Conservation (phyloP, 306 rosid species). For the Nissolia schottii region DNA sequence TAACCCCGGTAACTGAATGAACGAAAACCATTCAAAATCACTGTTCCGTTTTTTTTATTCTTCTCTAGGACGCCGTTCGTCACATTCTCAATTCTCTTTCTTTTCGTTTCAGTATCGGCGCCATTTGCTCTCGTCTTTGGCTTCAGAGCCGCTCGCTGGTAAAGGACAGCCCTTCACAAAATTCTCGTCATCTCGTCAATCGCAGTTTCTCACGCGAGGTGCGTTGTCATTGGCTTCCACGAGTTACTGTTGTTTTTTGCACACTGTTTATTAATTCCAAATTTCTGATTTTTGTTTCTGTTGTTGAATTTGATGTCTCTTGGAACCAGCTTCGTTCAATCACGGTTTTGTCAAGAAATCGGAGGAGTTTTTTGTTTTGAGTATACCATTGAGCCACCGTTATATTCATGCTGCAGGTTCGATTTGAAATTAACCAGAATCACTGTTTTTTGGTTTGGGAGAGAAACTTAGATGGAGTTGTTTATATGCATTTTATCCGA, state of each 20-base stretch:
- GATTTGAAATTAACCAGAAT: background rate
- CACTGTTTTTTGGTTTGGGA: background rate
- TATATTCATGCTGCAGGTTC: slow-evolving; percentile 70
- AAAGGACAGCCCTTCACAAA: slow-evolving; percentile 20
- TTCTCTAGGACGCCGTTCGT: background rate
- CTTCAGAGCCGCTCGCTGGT: slow-evolving; percentile 31
- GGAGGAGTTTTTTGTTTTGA: slow-evolving; percentile 23
- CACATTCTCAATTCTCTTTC: background rate
- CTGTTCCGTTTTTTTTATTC: background rate
- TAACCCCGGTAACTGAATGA: slow-evolving; percentile 50
- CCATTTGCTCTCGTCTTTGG: slow-evolving; percentile 41
- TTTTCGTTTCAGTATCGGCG: slow-evolving; percentile 53
- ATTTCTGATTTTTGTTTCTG: background rate
- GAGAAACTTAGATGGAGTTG: background rate
- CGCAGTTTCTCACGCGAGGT: slow-evolving; percentile 43
- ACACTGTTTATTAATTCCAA: background rate
- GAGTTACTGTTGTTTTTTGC: background rate
- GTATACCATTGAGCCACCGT: slow-evolving; percentile 35
- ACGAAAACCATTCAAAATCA: background rate
- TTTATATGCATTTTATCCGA: background rate
- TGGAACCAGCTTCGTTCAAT: slow-evolving; percentile 43
- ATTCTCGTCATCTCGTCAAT: slow-evolving; percentile 30
- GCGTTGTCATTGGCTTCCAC: background rate
- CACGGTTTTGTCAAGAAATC: slow-evolving; percentile 32
- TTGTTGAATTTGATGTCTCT: background rate